Evolutionary conservation across 345 rosid species (phyloP).

Genomic region (Arabis alpina): DNA sequence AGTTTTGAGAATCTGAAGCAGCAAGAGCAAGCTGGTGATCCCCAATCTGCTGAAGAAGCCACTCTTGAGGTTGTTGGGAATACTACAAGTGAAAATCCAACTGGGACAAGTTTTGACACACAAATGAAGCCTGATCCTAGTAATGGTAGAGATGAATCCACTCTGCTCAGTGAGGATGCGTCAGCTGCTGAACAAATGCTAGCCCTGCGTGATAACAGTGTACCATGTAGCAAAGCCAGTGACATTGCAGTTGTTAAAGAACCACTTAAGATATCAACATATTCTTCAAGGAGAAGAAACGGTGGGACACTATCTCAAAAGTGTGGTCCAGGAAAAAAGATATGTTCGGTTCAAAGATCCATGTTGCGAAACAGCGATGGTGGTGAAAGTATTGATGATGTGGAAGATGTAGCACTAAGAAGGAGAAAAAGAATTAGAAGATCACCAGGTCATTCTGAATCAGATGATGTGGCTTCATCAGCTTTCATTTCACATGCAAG

Average conservation of each 20-base stretch:
- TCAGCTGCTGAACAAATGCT: conserved; percentile 46
- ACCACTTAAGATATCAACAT: conserved; percentile 59
- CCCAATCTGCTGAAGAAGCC: conserved; percentile 51
- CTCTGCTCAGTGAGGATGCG: conserved; percentile 48
- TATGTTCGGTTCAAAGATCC: conserved; percentile 45
- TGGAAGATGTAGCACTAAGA: conserved; percentile 46
- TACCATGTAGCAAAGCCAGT: conserved; percentile 43
- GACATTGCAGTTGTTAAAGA: conserved; percentile 47
- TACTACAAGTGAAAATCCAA: conserved; percentile 46
- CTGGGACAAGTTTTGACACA: conserved; percentile 51
- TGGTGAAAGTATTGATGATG: conserved; percentile 47
- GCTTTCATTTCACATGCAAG: conserved; percentile 62
- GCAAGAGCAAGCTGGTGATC: conserved; percentile 57
- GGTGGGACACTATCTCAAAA: conserved; percentile 57
- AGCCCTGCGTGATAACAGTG: conserved; percentile 52
- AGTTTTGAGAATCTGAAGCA: conserved; percentile 80
- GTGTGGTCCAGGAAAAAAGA: conserved; percentile 45
- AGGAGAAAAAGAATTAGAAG: conserved; percentile 56
- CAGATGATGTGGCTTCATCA: conserved; percentile 59
- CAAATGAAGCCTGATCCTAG: conserved; percentile 44
- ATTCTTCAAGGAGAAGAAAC: conserved; percentile 78
- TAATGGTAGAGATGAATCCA: conserved; percentile 47
- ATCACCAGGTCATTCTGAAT: conserved; percentile 61
- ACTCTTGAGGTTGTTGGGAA: conserved; percentile 55
- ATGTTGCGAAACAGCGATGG: conserved; percentile 49